Base-by-base conservation (phyloP, 73 alveolate species). In the Paraurostyla sp. region DNA sequence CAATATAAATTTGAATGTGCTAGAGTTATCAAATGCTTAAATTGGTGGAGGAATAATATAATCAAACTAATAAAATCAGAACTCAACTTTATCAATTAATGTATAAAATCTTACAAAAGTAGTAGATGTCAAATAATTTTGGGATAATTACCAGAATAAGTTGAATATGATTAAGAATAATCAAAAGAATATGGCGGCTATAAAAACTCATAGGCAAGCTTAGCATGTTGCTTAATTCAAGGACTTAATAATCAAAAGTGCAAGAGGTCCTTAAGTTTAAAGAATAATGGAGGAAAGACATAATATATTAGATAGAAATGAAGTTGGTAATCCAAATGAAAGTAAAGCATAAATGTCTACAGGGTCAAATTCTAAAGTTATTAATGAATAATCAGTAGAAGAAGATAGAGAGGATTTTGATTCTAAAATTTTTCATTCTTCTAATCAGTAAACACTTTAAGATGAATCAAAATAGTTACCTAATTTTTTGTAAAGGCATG, bases 51-150 rank as follows among this genome's bases (percentile, higher is more conserved):
- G n/a, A n/a, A n/a, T n/a, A n/a, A n/a, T n/a, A n/a, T n/a, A n/a
- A n/a, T n/a, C n/a, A n/a, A n/a, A n/a, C n/a, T n/a, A n/a, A n/a
- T n/a, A n/a, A n/a, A n/a, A n/a, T n/a, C n/a, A n/a, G n/a, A n/a
- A n/a, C n/a, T 33, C 50, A 6, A 6, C 50, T 30, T 3, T 60
- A 13, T 6, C 22, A 3, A 30, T 60, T 16, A 9, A 60, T 29
- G 50, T 60, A 27, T 33, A 6, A 16, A 60, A 60, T 60, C 78
- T 50, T 9, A 33, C 78, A 3, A 16, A 60, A 60, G 50, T 60
- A 9, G 78, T 60, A 33, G 50, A 60, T 60, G 78, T 23, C 50
- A 30, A 60, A 60, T 27, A 60, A 16, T 60, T 60, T 60, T 60
- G 50, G 78, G 3, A 60, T 29, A 27, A 16, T 6, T 60, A 60